Conservation (phyloP, 2,329 filamentous ascomycete species). For the Chalaropsis ovoidea region DNA sequence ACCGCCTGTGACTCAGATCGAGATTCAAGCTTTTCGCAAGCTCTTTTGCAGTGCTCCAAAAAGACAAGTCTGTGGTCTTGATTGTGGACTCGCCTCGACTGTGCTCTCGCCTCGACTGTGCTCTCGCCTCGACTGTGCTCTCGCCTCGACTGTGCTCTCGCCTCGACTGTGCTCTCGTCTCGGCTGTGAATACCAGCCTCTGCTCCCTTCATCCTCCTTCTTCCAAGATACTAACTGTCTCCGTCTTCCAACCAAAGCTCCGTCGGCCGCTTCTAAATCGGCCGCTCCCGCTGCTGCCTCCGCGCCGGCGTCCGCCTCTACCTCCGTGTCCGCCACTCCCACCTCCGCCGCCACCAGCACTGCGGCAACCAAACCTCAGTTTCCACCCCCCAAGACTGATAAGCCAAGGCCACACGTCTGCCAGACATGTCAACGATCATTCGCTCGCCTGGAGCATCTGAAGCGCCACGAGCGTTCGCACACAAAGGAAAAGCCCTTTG, state of each 20-base stretch:
- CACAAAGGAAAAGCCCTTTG: constrained; percentile 97
- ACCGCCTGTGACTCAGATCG: background rate
- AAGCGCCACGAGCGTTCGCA: constrained; percentile 98
- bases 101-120: too few species aligned
- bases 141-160: too few species aligned
- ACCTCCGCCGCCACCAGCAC: constrained; percentile 36
- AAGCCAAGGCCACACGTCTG: constrained; percentile 95
- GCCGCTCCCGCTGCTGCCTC: background rate
- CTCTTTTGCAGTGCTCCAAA: background rate
- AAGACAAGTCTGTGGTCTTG: background rate
- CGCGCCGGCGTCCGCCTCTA: background rate
- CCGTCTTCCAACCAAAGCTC: background rate
- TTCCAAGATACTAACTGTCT: background rate
- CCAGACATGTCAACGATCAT: constrained; percentile 79
- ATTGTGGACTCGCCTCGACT: too few species aligned
- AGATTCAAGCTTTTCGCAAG: background rate
- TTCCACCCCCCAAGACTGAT: constrained; percentile 86
- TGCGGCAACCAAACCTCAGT: constrained; percentile 35
- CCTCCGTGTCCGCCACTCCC: constrained; percentile 39
- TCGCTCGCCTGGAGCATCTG: constrained; percentile 88
- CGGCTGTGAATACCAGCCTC: background rate
- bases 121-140: too few species aligned
- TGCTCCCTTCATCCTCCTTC: background rate
- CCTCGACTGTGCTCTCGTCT: too few species aligned
- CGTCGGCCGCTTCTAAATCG: background rate